Percentiles rank a stretch among this genome's conserved stretches.
These are phyloP conservation scores for Ascoidea tarda DNA, from an alignment of 805 yeast genomes.

Conservation along the genomic window DNA sequence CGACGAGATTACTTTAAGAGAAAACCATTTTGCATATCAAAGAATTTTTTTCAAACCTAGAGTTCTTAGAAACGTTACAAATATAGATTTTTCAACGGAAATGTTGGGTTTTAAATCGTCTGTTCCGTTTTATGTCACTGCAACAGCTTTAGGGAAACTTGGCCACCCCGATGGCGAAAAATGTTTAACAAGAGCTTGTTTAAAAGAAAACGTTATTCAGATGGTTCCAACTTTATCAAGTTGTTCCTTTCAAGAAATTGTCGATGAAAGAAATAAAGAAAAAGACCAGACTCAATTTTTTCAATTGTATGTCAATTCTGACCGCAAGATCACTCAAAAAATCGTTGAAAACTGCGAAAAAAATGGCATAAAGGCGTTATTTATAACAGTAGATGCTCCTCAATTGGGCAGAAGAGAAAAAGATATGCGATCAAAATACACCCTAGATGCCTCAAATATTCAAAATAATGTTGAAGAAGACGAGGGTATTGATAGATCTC, in stretches of 20 bases:
- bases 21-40: conserved; percentile 27
- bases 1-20: conserved; percentile 30
- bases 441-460: conserved; percentile 29
- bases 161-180: conserved; percentile 93
- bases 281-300: conserved; percentile 68
- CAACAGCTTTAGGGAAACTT: conserved; percentile 83
- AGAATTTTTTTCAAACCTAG: conserved; percentile 34
- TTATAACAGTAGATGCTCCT: conserved; percentile 89
- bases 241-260: conserved; percentile 75
- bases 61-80: conserved; percentile 23
- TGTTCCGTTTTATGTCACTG: conserved; percentile 80
- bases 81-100: conserved; percentile 16
- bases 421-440: conserved; percentile 36
- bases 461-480: conserved; percentile 31
- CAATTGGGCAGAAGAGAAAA: conserved; percentile 84
- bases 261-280: conserved; percentile 42
- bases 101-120: conserved; percentile 59
- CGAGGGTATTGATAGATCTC: conserved; percentile 41
- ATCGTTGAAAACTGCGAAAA: conserved; percentile 60
- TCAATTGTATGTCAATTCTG: conserved; percentile 74
- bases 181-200: conserved; percentile 75
- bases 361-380: conserved; percentile 68
- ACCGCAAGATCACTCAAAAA: conserved; percentile 46
- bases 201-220: conserved; percentile 55
- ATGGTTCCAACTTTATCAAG: conserved; percentile 92